phyloP scores from a whole-genome alignment of 768 basidiomycete genomes.

The Tricholoma sp. region DNA sequence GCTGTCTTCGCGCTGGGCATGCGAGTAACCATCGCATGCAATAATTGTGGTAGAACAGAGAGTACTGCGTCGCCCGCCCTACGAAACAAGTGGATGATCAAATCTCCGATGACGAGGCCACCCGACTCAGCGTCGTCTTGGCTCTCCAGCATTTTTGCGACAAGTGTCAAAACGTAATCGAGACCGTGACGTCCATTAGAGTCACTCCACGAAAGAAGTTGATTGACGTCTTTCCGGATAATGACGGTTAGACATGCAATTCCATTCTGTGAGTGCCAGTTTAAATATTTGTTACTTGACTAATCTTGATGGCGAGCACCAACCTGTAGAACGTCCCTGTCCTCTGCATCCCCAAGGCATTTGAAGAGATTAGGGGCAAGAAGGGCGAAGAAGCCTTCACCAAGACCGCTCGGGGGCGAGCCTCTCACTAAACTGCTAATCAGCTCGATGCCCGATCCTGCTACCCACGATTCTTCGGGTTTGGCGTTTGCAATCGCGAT shows the following conservation, averaged over 20 bases:
- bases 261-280: slow-evolving; percentile 55
- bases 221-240: slow-evolving; percentile 81
- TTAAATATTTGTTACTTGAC: not conserved
- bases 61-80: slow-evolving; percentile 75
- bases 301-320: slow-evolving; percentile 1
- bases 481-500: slow-evolving; percentile 54
- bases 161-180: slow-evolving; percentile 64
- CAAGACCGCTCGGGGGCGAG: slow-evolving; percentile 57
- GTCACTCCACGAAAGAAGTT: slow-evolving; percentile 75
- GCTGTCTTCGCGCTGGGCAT: slow-evolving; percentile 86
- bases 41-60: slow-evolving; percentile 81
- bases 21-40: slow-evolving; percentile 77
- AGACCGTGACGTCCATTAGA: slow-evolving; percentile 67
- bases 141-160: slow-evolving; percentile 70
- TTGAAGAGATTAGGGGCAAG: slow-evolving; percentile 74
- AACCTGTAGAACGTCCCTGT: slow-evolving; percentile 82
- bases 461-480: slow-evolving; percentile 65
- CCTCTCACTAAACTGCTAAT: slow-evolving; percentile 68
- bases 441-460: slow-evolving; percentile 79
- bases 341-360: slow-evolving; percentile 65
- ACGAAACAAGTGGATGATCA: slow-evolving; percentile 89
- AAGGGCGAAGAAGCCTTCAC: slow-evolving; percentile 72
- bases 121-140: slow-evolving; percentile 80
- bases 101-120: slow-evolving; percentile 88
- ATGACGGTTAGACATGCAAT: slow-evolving; percentile 76